Base-by-base conservation (phyloP, 495 filamentous ascomycete genomes). In the Niebla homalea region DNA sequence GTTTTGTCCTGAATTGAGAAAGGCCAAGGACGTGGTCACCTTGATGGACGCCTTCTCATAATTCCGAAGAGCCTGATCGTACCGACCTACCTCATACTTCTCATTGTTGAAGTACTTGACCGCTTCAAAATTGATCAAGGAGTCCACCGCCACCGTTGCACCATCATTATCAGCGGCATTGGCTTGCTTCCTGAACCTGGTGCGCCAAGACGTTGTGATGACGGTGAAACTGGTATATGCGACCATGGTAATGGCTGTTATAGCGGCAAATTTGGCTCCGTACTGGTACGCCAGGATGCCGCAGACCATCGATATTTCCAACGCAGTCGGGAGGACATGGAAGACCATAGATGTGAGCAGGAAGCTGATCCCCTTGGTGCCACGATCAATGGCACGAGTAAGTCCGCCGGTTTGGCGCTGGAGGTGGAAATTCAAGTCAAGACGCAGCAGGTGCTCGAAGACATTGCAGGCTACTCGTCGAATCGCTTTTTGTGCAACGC, bases 81-180 rank as follows among this genome's bases (percentile, higher is more conserved):
- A 98, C 21, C 92, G 79, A 19, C 75, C 79, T 39, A 92, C 84
- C 64, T 98, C 92, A 56, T 87, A 95, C 58, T 83, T 84, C 62
- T 98, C 92, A 62, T 97, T 97, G 67, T 97, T 98, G 74, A 98
- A 98, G 70, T 97, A 95, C 69, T 97, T 97, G 55, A 98, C 92
- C 15, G 92, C 93, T 64, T 98, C 92, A 60, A 95, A 97, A 67
- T 97, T 97, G 70, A 98, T 94, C 29, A 98, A 70, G 2, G 88
- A 89, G 66, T 98, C 92, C 2, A 97, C 90, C 1, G 90, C 92
- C 26, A 96, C 87, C 0, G 90, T 97, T 10, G 89, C 90, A 11
- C 86, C 93, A 57, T 82, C 84, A 63, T 97, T 98, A 60, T 98
- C 92, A 1, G 93, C 92, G 8, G 87, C 89, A 65, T 98, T 98